Base-by-base conservation (phyloP, 768 basidiomycete species). In the Lentinula aciculospora region DNA sequence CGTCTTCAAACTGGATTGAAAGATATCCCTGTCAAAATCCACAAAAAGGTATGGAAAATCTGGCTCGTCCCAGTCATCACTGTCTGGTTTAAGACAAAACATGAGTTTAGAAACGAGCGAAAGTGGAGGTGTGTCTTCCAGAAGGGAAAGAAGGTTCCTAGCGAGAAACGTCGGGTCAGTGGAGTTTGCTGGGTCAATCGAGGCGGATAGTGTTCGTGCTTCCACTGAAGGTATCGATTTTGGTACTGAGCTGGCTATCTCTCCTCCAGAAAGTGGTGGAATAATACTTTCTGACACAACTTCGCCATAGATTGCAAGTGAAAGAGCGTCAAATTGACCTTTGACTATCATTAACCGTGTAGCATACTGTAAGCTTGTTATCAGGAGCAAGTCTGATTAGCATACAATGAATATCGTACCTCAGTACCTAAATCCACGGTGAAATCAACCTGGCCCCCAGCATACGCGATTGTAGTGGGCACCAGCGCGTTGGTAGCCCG, bases 301-400 rank as follows among this genome's bases (percentile, higher is more conserved):
- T 31, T 88, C 80, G 13, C 80, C 80, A 62, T 82, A 82, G 31
- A 84, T 74, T 37, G 87, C 86, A 63, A 89, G 72, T 12, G 89
- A 88, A 19, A 89, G 71, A 58, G 72, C 74, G 49, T 81, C 72
- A 67, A 90, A 92, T 34, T 80, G 74, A n/a, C 90, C 91, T 64
- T 85, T 86, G 60, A 93, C 77, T 58, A 92, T 88, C 80, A 93
- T 84, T 29, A 92, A 74, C 44, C 90, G 85, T 21, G 89, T 90
- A 3, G 85, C 81, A 67, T 81, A 84, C 86, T 89, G 66, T 17
- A 56, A 29, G 32, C 25, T 31, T 6, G n/a, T 21, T 23, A 21
- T 48, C 58, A 53, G 46, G 57, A 45, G 63, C 42, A n/a, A 64
- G 56, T 56, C 15, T 19, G 8, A 34, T n/a, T 42, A 28, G 3